These are phyloP conservation scores for Nymphaea colorata DNA, from an alignment of 164 flowering plant genomes.

Conservation along the genomic window DNA sequence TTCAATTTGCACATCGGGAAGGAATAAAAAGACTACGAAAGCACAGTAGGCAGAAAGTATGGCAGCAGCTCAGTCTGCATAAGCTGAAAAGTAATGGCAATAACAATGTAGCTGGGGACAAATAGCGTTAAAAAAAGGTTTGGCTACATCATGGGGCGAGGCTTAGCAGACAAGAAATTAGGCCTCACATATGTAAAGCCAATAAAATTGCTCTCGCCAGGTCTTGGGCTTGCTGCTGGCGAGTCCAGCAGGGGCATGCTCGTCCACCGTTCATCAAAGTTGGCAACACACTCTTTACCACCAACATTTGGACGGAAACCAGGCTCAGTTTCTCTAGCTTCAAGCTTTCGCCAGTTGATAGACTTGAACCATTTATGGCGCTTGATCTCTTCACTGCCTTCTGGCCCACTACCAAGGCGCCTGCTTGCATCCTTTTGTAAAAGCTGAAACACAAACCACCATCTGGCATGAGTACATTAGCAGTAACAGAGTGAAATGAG, in stretches of 20 bases:
- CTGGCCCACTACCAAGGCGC: slow-evolving; percentile 68
- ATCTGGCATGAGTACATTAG: neutral
- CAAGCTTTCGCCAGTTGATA: slow-evolving; percentile 83
- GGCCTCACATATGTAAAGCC: slow-evolving; percentile 68
- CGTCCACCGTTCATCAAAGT: slow-evolving; percentile 76
- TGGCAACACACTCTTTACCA: slow-evolving; percentile 64
- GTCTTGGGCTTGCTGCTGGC: slow-evolving; percentile 62
- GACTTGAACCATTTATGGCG: slow-evolving; percentile 79
- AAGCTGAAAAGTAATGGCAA: too few relatives aligned
- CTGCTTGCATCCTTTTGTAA: slow-evolving; percentile 67
- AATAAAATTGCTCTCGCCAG: slow-evolving; percentile 35
- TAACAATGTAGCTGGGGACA: too few relatives aligned
- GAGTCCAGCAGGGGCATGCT: slow-evolving; percentile 66
- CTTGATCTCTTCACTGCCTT: slow-evolving; percentile 67
- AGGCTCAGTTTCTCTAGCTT: slow-evolving; percentile 56
- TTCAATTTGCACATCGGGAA: too few relatives aligned
- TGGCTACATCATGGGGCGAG: neutral
- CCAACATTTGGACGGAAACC: slow-evolving; percentile 74
- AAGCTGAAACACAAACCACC: slow-evolving; percentile 24
- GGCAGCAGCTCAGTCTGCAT: too few relatives aligned
- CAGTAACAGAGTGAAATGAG: neutral
- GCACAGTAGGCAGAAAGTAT: too few relatives aligned
- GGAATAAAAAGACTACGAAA: too few relatives aligned
- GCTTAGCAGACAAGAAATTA: slow-evolving; percentile 26
- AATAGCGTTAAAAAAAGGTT: neutral